phyloP scores from a whole-genome alignment of 2,329 filamentous ascomycete genomes.

The Fusarium sp. region DNA sequence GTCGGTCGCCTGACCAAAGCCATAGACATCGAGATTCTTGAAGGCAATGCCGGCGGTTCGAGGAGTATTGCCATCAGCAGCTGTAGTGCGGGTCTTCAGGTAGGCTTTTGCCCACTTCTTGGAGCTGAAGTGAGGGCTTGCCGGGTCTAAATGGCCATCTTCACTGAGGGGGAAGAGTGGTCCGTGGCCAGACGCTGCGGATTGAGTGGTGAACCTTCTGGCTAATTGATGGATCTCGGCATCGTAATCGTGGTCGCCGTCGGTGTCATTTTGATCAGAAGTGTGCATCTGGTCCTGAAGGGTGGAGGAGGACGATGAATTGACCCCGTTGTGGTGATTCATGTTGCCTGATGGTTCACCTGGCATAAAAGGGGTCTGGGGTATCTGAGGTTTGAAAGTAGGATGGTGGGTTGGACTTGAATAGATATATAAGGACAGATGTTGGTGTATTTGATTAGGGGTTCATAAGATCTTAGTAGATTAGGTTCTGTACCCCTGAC shows the following conservation, averaged over 20 bases:
- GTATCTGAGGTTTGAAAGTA: too few relatives aligned
- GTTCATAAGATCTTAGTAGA: too few relatives aligned
- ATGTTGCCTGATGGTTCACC: neutral
- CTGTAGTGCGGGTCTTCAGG: constrained; percentile 39
- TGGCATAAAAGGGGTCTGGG: neutral
- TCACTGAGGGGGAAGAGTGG: constrained; percentile 41
- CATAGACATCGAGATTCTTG: constrained; percentile 73
- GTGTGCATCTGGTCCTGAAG: constrained; percentile 2
- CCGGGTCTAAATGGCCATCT: constrained; percentile 54
- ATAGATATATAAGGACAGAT: too few relatives aligned
- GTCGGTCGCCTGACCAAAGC: constrained; percentile 73
- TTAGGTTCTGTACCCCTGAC: too few relatives aligned
- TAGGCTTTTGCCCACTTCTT: constrained; percentile 60
- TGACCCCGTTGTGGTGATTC: neutral
- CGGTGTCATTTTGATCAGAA: neutral
- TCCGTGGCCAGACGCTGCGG: constrained; percentile 13
- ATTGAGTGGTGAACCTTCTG: constrained; percentile 27
- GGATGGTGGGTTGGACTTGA: too few relatives aligned
- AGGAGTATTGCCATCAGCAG: constrained; percentile 62
- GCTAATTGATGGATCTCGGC: constrained; percentile 29
- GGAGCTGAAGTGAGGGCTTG: constrained; percentile 57
- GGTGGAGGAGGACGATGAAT: constrained; percentile 2
- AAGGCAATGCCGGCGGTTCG: constrained; percentile 74
- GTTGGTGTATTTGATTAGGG: too few relatives aligned
- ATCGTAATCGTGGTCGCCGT: neutral